Evolutionary conservation across 2,329 filamentous ascomycete species (phyloP).

Genomic region (Cladobotryum mycophilum): DNA sequence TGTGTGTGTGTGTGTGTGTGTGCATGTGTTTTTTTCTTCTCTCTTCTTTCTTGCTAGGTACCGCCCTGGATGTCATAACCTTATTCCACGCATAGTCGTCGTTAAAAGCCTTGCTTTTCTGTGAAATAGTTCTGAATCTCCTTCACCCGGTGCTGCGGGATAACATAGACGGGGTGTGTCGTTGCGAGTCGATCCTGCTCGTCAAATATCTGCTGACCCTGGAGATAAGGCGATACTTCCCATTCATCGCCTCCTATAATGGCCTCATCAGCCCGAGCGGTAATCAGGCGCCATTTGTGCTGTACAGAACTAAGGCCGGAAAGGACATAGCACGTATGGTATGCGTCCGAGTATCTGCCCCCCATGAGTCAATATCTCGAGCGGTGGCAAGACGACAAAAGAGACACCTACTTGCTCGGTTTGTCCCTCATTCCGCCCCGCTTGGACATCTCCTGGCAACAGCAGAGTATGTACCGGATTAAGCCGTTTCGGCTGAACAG

Average conservation of each 20-base stretch:
- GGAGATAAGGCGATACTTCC: conserved; percentile 43
- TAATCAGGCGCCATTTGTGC: conserved; percentile 52
- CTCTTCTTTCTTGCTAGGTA: not conserved
- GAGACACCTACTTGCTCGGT: conserved; percentile 67
- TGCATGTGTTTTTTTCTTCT: too few species aligned
- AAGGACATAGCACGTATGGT: conserved; percentile 90
- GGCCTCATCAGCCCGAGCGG: conserved; percentile 26
- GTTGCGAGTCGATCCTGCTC: conserved; percentile 62
- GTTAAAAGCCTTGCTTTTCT: conserved; percentile 50
- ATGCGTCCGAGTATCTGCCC: conserved; percentile 68
- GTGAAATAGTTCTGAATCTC: conserved; percentile 60
- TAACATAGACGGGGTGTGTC: conserved; percentile 79
- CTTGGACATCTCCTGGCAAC: conserved; percentile 67
- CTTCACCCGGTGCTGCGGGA: conserved; percentile 65
- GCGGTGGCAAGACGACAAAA: conserved; percentile 1
- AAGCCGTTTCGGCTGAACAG: conserved; percentile 80
- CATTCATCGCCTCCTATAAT: conserved; percentile 36
- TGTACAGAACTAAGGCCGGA: conserved; percentile 79
- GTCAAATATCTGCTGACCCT: conserved; percentile 60
- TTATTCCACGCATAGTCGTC: conserved; percentile 4
- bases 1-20: too few species aligned
- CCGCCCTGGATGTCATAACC: not conserved
- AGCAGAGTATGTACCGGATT: conserved; percentile 82
- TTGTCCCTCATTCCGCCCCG: conserved; percentile 88
- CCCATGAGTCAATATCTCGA: not conserved